Evolutionary conservation across 495 filamentous ascomycete species (phyloP).

Genomic region (Lasiosphaeria hispida): DNA sequence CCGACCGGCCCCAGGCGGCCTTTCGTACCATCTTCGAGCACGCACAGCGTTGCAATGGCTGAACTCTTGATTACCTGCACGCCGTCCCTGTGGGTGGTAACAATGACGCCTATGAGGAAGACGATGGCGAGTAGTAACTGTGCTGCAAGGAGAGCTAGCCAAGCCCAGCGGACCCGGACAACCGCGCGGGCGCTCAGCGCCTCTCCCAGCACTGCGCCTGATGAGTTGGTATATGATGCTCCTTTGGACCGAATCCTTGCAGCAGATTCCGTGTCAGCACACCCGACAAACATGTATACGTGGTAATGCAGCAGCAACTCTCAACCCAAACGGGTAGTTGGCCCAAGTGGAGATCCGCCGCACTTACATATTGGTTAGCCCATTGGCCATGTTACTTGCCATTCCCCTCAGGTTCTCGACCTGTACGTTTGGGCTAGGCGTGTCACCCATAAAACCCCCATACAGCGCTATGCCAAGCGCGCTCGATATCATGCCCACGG

Average conservation of each 20-base stretch:
- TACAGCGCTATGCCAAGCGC: constrained; percentile 7
- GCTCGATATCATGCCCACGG: neutral
- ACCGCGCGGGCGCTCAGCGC: neutral
- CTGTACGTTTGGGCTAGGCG: neutral
- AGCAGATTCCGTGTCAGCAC: neutral
- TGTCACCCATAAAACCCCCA: neutral
- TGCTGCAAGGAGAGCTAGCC: neutral
- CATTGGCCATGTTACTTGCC: neutral
- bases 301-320: too few relatives aligned
- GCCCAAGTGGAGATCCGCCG: too few relatives aligned
- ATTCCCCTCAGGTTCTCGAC: neutral
- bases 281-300: neutral
- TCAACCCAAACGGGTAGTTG: too few relatives aligned
- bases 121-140: neutral
- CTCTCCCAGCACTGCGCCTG: neutral
- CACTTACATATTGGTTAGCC: constrained; percentile 8
- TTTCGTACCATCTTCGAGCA: neutral
- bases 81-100: neutral
- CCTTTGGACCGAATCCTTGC: neutral
- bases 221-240: neutral
- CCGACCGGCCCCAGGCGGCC: neutral
- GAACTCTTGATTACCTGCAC: constrained; percentile 4
- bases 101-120: neutral
- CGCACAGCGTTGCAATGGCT: neutral
- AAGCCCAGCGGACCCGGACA: neutral